phyloP scores from a whole-genome alignment of 176 grass and related monocot genomes.

The Oryza rufipogon region DNA sequence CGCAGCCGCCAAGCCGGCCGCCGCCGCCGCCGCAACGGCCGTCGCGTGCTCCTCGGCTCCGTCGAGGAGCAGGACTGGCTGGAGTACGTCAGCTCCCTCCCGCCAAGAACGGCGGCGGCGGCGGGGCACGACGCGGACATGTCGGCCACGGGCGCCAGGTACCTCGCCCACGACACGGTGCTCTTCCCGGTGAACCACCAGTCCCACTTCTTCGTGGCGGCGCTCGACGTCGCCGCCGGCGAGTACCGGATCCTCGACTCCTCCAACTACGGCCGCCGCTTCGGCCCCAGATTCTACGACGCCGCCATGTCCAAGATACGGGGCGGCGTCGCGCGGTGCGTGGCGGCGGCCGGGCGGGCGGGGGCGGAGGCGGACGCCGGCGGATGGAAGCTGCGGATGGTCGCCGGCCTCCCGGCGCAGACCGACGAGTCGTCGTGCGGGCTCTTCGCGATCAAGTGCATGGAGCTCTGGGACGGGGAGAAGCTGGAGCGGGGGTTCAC shows the following conservation, averaged over 20 bases:
- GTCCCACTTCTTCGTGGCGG: constrained; percentile 21
- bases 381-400: background rate
- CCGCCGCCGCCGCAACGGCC: background rate
- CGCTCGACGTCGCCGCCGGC: background rate
- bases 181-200: constrained; percentile 33
- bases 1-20: constrained; percentile 9
- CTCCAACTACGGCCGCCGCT: background rate
- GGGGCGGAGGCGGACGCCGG: background rate
- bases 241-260: constrained; percentile 38
- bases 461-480: constrained; percentile 39
- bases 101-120: background rate
- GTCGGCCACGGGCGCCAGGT: constrained; percentile 8
- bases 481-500: constrained; percentile 1
- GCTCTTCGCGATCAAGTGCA: constrained; percentile 33
- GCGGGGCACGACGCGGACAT: background rate
- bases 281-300: background rate
- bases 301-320: constrained; percentile 25
- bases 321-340: constrained; percentile 12
- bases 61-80: constrained; percentile 40
- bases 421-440: constrained; percentile 37
- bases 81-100: constrained; percentile 8
- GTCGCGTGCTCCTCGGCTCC: constrained; percentile 1
- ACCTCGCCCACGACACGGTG: constrained; percentile 31
- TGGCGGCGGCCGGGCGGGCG: background rate
- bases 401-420: constrained; percentile 16